A percentile compares a stretch with the other conserved stretches of the same genome.
Evolutionary conservation across 1,284 basidiomycete species (phyloP).

Genomic region (Ustilago trichophora): DNA sequence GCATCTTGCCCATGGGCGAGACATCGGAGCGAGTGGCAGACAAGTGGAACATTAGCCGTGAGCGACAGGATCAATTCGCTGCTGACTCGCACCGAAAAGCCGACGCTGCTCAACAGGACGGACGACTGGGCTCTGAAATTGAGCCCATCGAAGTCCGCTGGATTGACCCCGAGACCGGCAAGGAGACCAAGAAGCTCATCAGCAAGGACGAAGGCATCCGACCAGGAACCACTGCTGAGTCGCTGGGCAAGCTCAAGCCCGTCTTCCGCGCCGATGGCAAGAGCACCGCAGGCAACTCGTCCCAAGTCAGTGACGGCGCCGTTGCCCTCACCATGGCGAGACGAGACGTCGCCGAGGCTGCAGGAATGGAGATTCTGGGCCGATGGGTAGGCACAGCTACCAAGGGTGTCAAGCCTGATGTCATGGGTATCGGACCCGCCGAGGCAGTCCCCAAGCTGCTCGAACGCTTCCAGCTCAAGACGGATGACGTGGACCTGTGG

Average conservation of each 20-base stretch:
- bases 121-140: slow-evolving; percentile 58
- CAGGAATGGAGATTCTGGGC: slow-evolving; percentile 61
- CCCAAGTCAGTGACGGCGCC: slow-evolving; percentile 63
- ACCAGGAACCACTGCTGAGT: slow-evolving; percentile 48
- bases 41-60: slow-evolving; percentile 52
- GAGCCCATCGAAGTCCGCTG: slow-evolving; percentile 58
- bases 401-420: slow-evolving; percentile 61
- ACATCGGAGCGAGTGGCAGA: slow-evolving; percentile 62
- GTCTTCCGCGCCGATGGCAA: slow-evolving; percentile 53
- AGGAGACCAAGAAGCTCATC: slow-evolving; percentile 54
- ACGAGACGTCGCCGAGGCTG: slow-evolving; percentile 55
- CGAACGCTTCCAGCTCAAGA: slow-evolving; percentile 50
- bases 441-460: slow-evolving; percentile 59
- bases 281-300: slow-evolving; percentile 62
- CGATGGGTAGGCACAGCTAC: slow-evolving; percentile 59
- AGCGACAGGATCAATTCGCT: slow-evolving; percentile 61
- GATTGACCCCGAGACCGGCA: slow-evolving; percentile 54
- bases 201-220: slow-evolving; percentile 63
- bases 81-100: slow-evolving; percentile 55
- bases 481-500: slow-evolving; percentile 60
- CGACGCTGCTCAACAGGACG: slow-evolving; percentile 53
- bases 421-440: slow-evolving; percentile 64
- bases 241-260: slow-evolving; percentile 60
- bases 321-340: slow-evolving; percentile 61
- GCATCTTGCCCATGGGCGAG: slow-evolving; percentile 65